Base-by-base conservation (phyloP, 208 protist species). In the Phytomonas francai region DNA sequence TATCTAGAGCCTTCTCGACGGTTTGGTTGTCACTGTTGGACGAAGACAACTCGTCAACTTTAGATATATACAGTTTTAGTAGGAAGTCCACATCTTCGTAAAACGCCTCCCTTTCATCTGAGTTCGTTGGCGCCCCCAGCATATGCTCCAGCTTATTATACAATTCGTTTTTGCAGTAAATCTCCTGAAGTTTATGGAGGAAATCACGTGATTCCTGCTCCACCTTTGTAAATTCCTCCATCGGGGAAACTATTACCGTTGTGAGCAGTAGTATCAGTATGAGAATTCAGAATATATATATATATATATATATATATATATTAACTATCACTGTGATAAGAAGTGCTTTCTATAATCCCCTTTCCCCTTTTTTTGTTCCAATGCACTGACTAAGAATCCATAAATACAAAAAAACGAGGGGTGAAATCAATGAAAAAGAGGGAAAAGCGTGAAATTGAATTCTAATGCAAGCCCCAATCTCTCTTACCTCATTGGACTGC, bases 161-260 rank as follows among this genome's bases (percentile, higher is more conserved):
- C 36, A 95, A 74, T 34, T 80, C 79, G 51, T 91, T 87, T 67
- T 90, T 92, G 72, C 79, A 86, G 74, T 89, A 90, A n/a, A 95
- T 84, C 42, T 82, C 67, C 63, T 93, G 90, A 30, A 95, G 65
- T 45, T 88, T 67, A 58, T 71, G 70, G 54, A 95, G 56, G 16
- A 93, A 29, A 22, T 74, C 72, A 32, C 83, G 49, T 30, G 85
- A 77, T 54, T 91, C 75, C 57, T 77, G 62, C 74, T 89, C 74
- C 27, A 80, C 68, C 11, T 65, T 31, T 4, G 56, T 30, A 9
- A 22, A 25, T 54, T 54, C 45, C 22, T 54, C 45, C 16, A 19
- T 25, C 45, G 45, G 2, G 19, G 3, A 2, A 9, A 54, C 25
- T 54, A 54, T 54, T 22, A 8, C 45, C 25, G 19, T 54, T 54